Percentiles rank a stretch among this genome's conserved stretches.
These are phyloP conservation scores for Carpinus fangiana DNA, from an alignment of 306 rosid species.

Conservation along the genomic window DNA sequence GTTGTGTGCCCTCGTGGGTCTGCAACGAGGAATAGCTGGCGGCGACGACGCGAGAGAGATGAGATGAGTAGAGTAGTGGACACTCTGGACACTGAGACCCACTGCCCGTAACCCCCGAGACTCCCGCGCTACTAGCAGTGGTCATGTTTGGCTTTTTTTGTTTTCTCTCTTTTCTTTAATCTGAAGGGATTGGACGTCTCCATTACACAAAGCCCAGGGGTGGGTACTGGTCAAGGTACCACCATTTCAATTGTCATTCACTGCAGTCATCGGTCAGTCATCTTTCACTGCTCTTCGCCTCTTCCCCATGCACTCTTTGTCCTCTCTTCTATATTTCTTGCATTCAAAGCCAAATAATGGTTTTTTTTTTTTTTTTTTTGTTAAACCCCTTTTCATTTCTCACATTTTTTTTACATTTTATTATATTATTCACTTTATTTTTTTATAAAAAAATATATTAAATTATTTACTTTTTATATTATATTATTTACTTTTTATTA, in stretches of 20 bases:
- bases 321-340: not conserved
- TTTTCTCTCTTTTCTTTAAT: not conserved
- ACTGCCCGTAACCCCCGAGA: constrained; percentile 48
- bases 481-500: no score
- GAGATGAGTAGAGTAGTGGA: no score
- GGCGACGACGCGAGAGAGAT: constrained; percentile 19
- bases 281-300: constrained; percentile 38
- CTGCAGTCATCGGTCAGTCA: constrained; percentile 36
- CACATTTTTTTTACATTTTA: no score
- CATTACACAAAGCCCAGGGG: not conserved
- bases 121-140: constrained; percentile 53
- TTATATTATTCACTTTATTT: no score
- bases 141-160: not conserved
- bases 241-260: constrained; percentile 30
- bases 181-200: constrained; percentile 55
- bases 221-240: constrained; percentile 13
- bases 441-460: no score
- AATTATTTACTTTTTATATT: no score
- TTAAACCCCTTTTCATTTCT: no score
- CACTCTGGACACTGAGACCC: not conserved
- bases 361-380: no score
- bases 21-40: constrained; percentile 28
- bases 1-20: not conserved
- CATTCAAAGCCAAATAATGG: not conserved
- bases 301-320: constrained; percentile 39